Evolutionary conservation across 2,329 filamentous ascomycete genomes (phyloP), one percentile per base, ranked within the genome.

Genomic region (Pseudogymnoascus sp.): DNA sequence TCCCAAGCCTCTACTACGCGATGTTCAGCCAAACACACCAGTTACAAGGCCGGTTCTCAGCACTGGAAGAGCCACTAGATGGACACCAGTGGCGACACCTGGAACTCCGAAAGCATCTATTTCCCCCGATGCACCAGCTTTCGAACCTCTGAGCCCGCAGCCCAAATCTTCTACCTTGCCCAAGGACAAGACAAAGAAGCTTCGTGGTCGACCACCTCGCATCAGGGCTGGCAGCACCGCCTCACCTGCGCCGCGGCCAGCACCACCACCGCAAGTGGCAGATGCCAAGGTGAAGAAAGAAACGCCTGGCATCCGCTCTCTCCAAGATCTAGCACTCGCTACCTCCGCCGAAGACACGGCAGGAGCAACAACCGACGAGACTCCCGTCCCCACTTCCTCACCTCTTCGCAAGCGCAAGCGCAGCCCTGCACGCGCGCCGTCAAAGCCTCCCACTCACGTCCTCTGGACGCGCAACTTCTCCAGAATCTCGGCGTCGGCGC

Each of bases 381-480:
- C 21, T 63, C 63, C 11, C 65, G 67, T 54, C 65, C 7, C 64
- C 64, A 74, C 76, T 68, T 68, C 77, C 62, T 74, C 76, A 64
- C 73, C 77, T 23, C 73, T 76, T 51, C 63, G 75, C 76, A 88
- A 87, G 74, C 79, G 85, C 57, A 81, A 82, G 64, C 81, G 82
- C 5, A 79, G 80, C 4, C 79, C 81, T 4, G 69, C 73, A 71
- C 82, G 80, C 64, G 67, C 80, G 63, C 79, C 81, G 1, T 79
- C 81, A 1, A 79, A 78, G 3, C 85, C 87, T 28, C 84, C 85
- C 21, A 85, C 84, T 7, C 83, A 90, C 64, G 89, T 93, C 4
- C 79, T 90, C 43, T 90, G 89, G 80, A 91, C 90, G 13, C 86
- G 90, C 60, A 88, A 88, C 60, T 88, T 93, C 71, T 84, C 88